Conservation (phyloP, 805 yeast species). For the Candida incommunis region DNA sequence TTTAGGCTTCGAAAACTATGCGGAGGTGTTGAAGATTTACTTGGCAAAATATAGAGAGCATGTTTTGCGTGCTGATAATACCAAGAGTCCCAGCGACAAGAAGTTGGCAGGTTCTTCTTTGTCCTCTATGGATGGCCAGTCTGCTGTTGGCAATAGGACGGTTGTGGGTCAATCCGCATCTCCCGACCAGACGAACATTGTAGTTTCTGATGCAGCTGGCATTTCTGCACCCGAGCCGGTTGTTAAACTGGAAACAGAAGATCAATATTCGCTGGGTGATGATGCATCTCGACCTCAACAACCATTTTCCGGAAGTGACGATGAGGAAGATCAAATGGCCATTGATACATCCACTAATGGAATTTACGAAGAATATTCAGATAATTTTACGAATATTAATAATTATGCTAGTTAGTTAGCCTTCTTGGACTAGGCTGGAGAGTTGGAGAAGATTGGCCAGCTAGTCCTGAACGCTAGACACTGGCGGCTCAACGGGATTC, state of each 20-base stretch:
- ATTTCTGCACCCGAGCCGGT: neutral
- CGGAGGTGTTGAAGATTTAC: constrained; percentile 54
- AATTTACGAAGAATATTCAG: constrained; percentile 16
- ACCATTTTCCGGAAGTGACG: neutral
- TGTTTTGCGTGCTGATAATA: constrained; percentile 12
- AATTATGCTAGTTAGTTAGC: constrained; percentile 7
- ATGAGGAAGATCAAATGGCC: constrained; percentile 1
- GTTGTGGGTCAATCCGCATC: neutral
- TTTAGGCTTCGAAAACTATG: constrained; percentile 55
- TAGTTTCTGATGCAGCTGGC: neutral
- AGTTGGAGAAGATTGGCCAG: too few relatives aligned
- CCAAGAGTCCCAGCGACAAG: constrained; percentile 7
- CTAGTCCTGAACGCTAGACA: too few relatives aligned
- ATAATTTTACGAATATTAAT: constrained; percentile 17
- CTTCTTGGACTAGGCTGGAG: too few relatives aligned
- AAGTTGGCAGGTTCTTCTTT: neutral
- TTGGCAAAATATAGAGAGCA: constrained; percentile 49
- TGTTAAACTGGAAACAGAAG: neutral
- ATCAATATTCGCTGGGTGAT: neutral
- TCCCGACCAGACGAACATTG: neutral
- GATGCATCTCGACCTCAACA: neutral
- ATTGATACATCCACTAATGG: constrained; percentile 3
- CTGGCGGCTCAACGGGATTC: too few relatives aligned
- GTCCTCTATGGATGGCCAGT: too few relatives aligned
- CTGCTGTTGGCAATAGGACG: too few relatives aligned